Conservation (phyloP, 1,284 basidiomycete genomes). For the Trichosporon sp. region DNA sequence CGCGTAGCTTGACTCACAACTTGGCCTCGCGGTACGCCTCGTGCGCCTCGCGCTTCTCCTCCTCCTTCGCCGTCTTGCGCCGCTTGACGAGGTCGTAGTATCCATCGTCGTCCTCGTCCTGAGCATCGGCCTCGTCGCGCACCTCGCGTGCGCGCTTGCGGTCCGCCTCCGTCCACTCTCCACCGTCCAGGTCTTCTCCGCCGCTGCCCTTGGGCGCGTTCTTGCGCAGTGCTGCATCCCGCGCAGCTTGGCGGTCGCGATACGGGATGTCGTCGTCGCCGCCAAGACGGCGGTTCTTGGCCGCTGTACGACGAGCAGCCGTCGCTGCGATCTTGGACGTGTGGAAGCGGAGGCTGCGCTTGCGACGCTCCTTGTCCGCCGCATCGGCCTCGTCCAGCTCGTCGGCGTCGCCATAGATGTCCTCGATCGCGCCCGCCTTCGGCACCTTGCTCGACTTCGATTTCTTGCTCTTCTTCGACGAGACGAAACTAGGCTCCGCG, state of each 20-base stretch:
- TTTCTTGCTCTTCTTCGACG: slow-evolving; percentile 26
- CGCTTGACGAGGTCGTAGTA: slow-evolving; percentile 85
- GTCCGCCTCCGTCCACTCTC: slow-evolving; percentile 51
- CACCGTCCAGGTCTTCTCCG: slow-evolving; percentile 46
- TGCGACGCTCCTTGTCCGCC: slow-evolving; percentile 71
- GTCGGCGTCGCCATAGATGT: slow-evolving; percentile 67
- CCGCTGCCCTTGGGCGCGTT: slow-evolving; percentile 41
- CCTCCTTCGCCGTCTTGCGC: slow-evolving; percentile 64
- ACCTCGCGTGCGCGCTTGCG: slow-evolving; percentile 50
- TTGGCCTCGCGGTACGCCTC: slow-evolving; percentile 60
- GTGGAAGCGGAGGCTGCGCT: slow-evolving; percentile 80
- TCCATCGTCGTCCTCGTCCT: slow-evolving; percentile 54
- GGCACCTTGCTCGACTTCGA: slow-evolving; percentile 25
- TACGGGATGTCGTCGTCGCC: slow-evolving; percentile 69
- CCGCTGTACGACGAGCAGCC: slow-evolving; percentile 64
- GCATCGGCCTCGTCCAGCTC: slow-evolving; percentile 65
- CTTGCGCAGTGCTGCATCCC: slow-evolving; percentile 50
- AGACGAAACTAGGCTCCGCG: slow-evolving; percentile 32
- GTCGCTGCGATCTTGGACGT: slow-evolving; percentile 79
- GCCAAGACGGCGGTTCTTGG: slow-evolving; percentile 54
- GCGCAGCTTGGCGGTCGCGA: slow-evolving; percentile 47
- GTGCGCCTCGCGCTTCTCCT: slow-evolving; percentile 71
- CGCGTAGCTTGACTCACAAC: slow-evolving; percentile 58
- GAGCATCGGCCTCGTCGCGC: slow-evolving; percentile 51
- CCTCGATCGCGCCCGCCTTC: slow-evolving; percentile 49